Evolutionary conservation across 345 rosid genomes (phyloP).

Genomic region (Acer yangbiense): DNA sequence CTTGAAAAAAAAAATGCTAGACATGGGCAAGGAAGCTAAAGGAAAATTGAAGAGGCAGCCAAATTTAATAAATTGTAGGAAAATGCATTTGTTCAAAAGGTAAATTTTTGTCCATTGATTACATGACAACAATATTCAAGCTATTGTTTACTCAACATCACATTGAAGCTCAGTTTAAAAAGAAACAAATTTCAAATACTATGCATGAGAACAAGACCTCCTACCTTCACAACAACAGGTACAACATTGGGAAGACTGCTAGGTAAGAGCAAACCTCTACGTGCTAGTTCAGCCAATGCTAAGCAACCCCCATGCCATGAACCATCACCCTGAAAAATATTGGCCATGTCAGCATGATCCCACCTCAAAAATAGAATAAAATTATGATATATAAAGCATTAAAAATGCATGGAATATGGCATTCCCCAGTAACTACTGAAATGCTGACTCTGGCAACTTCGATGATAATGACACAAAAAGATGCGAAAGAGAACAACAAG

Average conservation of each 20-base stretch:
- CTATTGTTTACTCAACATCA: slow-evolving; percentile 2
- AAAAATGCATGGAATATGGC: neutral
- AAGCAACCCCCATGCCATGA: slow-evolving; percentile 99
- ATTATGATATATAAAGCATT: slow-evolving; percentile 6
- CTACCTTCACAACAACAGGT: slow-evolving; percentile 88
- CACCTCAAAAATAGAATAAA: slow-evolving; percentile 11
- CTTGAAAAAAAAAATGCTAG: neutral
- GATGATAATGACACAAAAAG: slow-evolving; percentile 10
- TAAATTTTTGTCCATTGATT: neutral
- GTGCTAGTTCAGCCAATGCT: slow-evolving; percentile 91
- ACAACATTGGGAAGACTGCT: slow-evolving; percentile 81
- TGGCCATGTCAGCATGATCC: slow-evolving; percentile 27
- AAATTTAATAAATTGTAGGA: neutral
- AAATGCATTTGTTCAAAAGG: neutral
- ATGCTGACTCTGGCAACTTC: slow-evolving; percentile 7
- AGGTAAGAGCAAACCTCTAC: slow-evolving; percentile 94
- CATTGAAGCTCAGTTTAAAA: neutral
- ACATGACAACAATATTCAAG: neutral
- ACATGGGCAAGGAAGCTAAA: neutral
- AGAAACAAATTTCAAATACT: neutral
- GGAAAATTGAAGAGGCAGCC: neutral
- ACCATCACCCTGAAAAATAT: slow-evolving; percentile 84
- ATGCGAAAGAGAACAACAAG: slow-evolving; percentile 9
- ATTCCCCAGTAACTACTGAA: neutral
- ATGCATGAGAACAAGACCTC: slow-evolving; percentile 13